Percentiles rank a stretch among this genome's conserved stretches.
Conservation (phyloP, 2,329 filamentous ascomycete genomes). For the Fusarium mangiferae region DNA sequence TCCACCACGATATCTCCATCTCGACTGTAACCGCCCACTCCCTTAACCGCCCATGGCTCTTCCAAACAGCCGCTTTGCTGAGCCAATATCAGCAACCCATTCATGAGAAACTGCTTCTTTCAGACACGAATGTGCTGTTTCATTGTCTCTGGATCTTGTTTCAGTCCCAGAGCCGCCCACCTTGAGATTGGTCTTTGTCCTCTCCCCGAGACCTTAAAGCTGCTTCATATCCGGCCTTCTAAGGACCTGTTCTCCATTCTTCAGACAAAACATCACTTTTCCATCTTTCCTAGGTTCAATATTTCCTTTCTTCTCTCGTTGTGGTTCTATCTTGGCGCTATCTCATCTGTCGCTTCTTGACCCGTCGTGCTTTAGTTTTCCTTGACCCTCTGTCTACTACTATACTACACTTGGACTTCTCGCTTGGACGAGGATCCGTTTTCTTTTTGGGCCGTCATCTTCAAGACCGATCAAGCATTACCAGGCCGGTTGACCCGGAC, state of each 20-base stretch:
- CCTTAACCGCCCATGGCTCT: constrained; percentile 44
- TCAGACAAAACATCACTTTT: constrained; percentile 36
- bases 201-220: constrained; percentile 44
- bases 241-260: constrained; percentile 38
- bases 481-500: constrained; percentile 44
- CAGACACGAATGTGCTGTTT: constrained; percentile 65
- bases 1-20: constrained; percentile 5
- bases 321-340: constrained; percentile 44
- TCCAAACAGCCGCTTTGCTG: constrained; percentile 58
- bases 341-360: constrained; percentile 41
- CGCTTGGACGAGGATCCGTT: constrained; percentile 32
- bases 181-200: constrained; percentile 45
- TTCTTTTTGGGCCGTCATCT: constrained; percentile 31
- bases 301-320: constrained; percentile 38
- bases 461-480: constrained; percentile 34
- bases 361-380: constrained; percentile 31
- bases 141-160: constrained; percentile 53
- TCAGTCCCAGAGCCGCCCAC: constrained; percentile 46
- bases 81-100: constrained; percentile 63
- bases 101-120: constrained; percentile 53
- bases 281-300: constrained; percentile 8
- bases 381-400: constrained; percentile 28
- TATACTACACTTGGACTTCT: constrained; percentile 25
- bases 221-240: constrained; percentile 46
- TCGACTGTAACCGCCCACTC: constrained; percentile 38